Conservation (phyloP, 306 rosid genomes). For the Vigna angularis region DNA sequence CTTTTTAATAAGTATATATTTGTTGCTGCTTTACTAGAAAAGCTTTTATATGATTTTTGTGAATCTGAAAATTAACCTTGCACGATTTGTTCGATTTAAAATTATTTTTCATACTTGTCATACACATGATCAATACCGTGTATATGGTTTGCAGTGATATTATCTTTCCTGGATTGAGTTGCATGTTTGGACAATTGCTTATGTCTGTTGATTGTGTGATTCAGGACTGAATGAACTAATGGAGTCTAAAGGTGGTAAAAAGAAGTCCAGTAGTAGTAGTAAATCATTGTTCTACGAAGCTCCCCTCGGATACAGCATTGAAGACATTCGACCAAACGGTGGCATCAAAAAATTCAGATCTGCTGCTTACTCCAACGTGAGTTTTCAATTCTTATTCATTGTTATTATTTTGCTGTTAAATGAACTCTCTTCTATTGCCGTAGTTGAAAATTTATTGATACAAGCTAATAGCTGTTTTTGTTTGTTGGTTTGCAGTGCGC, state of each 20-base stretch:
- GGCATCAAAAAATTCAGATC: slow-evolving; percentile 89
- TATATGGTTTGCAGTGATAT: background rate
- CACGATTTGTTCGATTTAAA: background rate
- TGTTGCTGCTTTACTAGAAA: no score
- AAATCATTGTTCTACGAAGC: slow-evolving; percentile 76
- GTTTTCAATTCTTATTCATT: background rate
- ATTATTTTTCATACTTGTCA: background rate
- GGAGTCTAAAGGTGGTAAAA: slow-evolving; percentile 86
- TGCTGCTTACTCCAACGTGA: slow-evolving; percentile 92
- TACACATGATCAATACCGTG: no score
- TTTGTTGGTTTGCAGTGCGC: slow-evolving; percentile 68
- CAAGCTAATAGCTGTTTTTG: background rate
- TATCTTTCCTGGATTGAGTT: background rate
- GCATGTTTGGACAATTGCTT: background rate
- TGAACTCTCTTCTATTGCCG: background rate
- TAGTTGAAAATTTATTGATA: background rate
- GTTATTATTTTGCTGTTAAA: no score
- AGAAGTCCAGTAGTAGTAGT: slow-evolving; percentile 79
- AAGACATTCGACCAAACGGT: slow-evolving; percentile 87
- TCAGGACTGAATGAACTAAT: slow-evolving; percentile 70
- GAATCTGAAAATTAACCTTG: background rate
- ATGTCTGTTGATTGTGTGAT: background rate
- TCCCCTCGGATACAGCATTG: slow-evolving; percentile 90
- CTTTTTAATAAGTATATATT: no score
- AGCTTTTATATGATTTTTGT: background rate